Base-by-base conservation (phyloP, 768 basidiomycete genomes). In the Collybia nuda region DNA sequence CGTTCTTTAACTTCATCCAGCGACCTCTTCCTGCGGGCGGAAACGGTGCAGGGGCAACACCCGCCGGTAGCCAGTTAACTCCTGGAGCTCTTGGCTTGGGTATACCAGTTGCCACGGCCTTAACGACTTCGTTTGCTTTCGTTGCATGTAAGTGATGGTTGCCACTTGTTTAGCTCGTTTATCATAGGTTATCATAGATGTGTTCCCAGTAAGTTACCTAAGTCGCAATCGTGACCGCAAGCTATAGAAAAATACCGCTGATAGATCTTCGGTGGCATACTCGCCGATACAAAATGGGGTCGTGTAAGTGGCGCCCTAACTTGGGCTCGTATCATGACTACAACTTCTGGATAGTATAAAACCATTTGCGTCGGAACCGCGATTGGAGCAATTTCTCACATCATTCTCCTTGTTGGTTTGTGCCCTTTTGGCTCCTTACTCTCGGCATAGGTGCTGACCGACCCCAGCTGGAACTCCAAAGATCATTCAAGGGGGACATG, bases 251-350 rank as follows among this genome's bases (percentile, higher is more conserved):
- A 12, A 26, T 6, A 51, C 9, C 11, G 1, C 1, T 9, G 5
- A 15, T 65, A 69, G 21, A 63, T 74, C 41, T 45, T 62, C 15
- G 71, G 69, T n/a, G 72, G 68, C 6, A 68, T 64, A 21, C 52
- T 73, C 42, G 70, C 74, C 36, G 72, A 74, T 56, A 64, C 70
- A 3, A 65, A 68, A 59, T 67, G 66, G 61, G 74, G 74, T 21
- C 67, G 72, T 2, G 56, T 56, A 18, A 45, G 56, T 48, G 12
- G 3, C 4, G 15, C 36, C 32, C 12, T 21, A 18, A 14, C 6
- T 8, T n/a, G 15, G 12, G 6, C 18, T 21, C 18, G 21, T 37
- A 29, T 26, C n/a, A 38, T 18, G n/a, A 9, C 2, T 26, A 14
- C 19, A 18, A 14, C 35, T 42, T 6, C 29, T 26, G 32, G 32